These are phyloP conservation scores for Macadamia tetraphylla DNA, from an alignment of 164 flowering plant species.

Conservation along the genomic window DNA sequence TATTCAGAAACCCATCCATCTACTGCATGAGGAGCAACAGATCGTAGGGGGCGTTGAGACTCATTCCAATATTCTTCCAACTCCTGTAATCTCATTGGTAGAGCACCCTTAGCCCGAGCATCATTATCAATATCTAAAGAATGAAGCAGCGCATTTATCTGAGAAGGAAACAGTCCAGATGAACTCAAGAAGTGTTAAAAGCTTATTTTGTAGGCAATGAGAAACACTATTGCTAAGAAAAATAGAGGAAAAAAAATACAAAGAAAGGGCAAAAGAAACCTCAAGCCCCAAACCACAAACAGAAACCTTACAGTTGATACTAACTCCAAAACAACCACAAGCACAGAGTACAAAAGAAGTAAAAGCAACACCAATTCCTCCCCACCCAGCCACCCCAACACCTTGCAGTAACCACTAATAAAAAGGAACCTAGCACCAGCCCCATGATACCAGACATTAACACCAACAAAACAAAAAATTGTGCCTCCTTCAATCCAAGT, in stretches of 20 bases:
- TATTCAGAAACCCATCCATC: conserved; percentile 78
- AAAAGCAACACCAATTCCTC: no score
- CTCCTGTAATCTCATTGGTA: conserved; percentile 68
- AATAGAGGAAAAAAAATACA: not conserved
- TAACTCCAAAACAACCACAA: no score
- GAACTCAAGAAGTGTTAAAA: conserved; percentile 5
- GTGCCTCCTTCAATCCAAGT: no score
- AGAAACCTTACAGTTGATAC: not conserved
- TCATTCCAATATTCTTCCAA: conserved; percentile 92
- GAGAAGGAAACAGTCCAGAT: conserved; percentile 15
- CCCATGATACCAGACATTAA: no score
- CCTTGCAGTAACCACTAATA: no score
- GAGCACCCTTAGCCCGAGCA: conserved; percentile 43
- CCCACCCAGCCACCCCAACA: no score
- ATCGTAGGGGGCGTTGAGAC: conserved; percentile 47
- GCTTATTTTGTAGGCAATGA: not conserved
- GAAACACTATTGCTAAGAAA: no score
- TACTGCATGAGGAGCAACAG: conserved; percentile 35
- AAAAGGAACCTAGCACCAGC: no score
- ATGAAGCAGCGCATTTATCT: conserved; percentile 76
- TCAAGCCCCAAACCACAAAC: not conserved
- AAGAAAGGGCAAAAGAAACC: not conserved
- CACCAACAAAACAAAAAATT: no score
- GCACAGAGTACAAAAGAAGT: no score
- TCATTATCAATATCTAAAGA: conserved; percentile 83